Percentiles rank a stretch among this genome's conserved stretches.
Conservation (phyloP, 1,284 basidiomycete species). For the Ganoderma sinense region DNA sequence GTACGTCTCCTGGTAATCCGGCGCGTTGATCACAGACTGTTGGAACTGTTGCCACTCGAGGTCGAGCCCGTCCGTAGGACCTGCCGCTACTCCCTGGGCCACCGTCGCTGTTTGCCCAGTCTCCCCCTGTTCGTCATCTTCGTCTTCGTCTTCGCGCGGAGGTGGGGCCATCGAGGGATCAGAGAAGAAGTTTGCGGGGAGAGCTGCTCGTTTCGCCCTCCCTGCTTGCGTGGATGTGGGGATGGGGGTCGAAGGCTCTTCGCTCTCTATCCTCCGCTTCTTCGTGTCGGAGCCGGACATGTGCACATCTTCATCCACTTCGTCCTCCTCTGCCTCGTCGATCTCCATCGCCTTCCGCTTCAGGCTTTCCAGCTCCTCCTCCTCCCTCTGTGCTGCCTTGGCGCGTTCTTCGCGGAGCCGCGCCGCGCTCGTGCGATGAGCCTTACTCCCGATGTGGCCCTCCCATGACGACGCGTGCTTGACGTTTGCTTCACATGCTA, state of each 20-base stretch:
- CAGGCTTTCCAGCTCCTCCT: conserved; percentile 33
- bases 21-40: conserved; percentile 57
- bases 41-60: conserved; percentile 77
- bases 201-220: conserved; percentile 34
- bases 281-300: conserved; percentile 16
- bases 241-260: conserved; percentile 22
- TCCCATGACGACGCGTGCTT: conserved; percentile 86
- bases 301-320: conserved; percentile 21
- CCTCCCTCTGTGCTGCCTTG: conserved; percentile 40
- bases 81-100: conserved; percentile 31
- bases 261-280: conserved; percentile 27
- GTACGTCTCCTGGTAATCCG: conserved; percentile 55
- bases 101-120: conserved; percentile 24
- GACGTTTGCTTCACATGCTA: conserved; percentile 65
- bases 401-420: conserved; percentile 58
- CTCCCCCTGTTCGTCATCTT: conserved; percentile 38
- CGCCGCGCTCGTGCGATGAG: conserved; percentile 69
- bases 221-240: background rate
- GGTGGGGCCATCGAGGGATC: conserved; percentile 65
- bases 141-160: conserved; percentile 52
- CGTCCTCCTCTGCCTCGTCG: conserved; percentile 45
- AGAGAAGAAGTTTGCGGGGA: conserved; percentile 83
- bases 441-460: conserved; percentile 83
- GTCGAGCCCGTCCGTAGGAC: conserved; percentile 53
- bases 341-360: conserved; percentile 55